phyloP scores from a whole-genome alignment of 2,329 filamentous ascomycete species.

The Penicillium sp. region DNA sequence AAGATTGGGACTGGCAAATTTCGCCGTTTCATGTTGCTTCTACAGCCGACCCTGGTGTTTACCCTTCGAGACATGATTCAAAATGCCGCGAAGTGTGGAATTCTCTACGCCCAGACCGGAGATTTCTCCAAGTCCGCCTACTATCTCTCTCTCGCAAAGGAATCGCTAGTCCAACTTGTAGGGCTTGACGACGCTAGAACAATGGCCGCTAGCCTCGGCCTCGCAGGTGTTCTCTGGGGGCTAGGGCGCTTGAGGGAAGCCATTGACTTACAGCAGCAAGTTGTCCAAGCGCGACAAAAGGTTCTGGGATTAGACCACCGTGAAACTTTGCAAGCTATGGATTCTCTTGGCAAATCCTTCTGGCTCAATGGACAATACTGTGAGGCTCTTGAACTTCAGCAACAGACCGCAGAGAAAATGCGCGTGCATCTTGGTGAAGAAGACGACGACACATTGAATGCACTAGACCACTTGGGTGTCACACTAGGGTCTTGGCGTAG shows the following conservation, averaged over 20 bases:
- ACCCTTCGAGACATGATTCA: neutral
- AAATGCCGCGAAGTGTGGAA: conserved; percentile 20
- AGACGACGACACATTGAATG: conserved; percentile 26
- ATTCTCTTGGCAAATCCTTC: conserved; percentile 16
- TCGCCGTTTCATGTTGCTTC: neutral
- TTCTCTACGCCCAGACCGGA: conserved; percentile 18
- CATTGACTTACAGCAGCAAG: conserved; percentile 11
- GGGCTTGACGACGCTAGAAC: conserved; percentile 10
- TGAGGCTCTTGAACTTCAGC: conserved; percentile 18
- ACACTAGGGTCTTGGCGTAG: neutral
- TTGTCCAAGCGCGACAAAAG: conserved; percentile 8
- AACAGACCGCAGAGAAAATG: conserved; percentile 16
- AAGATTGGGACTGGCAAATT: neutral
- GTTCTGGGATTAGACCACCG: conserved; percentile 20
- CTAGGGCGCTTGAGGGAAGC: conserved; percentile 12
- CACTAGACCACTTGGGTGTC: conserved; percentile 12
- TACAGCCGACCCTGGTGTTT: neutral
- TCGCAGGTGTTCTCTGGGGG: conserved; percentile 10
- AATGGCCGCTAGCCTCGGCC: conserved; percentile 8
- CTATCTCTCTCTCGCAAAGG: conserved; percentile 15
- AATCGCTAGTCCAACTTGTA: conserved; percentile 6
- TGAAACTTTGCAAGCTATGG: conserved; percentile 29
- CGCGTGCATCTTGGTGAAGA: conserved; percentile 19
- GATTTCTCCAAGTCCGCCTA: conserved; percentile 13
- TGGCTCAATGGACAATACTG: conserved; percentile 13